These are phyloP conservation scores for Fusarium brevicatenulatum DNA, from an alignment of 2,329 filamentous ascomycete species.

Conservation along the genomic window DNA sequence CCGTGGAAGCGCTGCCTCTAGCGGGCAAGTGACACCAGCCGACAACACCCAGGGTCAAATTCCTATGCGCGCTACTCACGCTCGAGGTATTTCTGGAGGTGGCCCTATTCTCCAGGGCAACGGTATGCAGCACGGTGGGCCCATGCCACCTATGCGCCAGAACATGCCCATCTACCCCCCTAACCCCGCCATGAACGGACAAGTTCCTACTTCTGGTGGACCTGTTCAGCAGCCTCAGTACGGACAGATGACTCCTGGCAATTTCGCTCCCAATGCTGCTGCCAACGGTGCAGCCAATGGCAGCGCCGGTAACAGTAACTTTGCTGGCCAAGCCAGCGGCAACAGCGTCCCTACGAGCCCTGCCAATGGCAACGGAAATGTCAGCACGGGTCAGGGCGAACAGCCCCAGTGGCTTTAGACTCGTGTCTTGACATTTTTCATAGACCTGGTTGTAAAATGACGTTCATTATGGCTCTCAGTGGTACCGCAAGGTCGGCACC, in stretches of 20 bases:
- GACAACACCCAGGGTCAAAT: slow-evolving; percentile 66
- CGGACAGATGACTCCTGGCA: slow-evolving; percentile 42
- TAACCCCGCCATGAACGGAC: slow-evolving; percentile 46
- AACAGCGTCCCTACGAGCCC: slow-evolving; percentile 12
- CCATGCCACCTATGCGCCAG: slow-evolving; percentile 45
- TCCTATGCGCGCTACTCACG: slow-evolving; percentile 56
- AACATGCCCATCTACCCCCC: slow-evolving; percentile 50
- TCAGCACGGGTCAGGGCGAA: slow-evolving; percentile 42
- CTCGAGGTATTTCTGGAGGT: slow-evolving; percentile 56
- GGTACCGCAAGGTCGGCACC: slow-evolving; percentile 50
- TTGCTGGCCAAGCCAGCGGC: slow-evolving; percentile 29
- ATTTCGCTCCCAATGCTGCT: slow-evolving; percentile 28
- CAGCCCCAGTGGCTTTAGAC: slow-evolving; percentile 55
- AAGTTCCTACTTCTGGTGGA: slow-evolving; percentile 42
- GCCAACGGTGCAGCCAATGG: slow-evolving; percentile 4
- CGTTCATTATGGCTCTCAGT: slow-evolving; percentile 39
- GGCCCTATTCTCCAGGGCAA: slow-evolving; percentile 50
- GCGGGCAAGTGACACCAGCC: slow-evolving; percentile 62
- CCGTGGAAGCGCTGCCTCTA: slow-evolving; percentile 55
- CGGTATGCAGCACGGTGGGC: slow-evolving; percentile 39
- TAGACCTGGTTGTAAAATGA: slow-evolving; percentile 50
- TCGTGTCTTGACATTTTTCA: slow-evolving; percentile 35
- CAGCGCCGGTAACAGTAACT: slow-evolving; percentile 11
- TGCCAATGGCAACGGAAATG: slow-evolving; percentile 25
- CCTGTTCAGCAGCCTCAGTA: slow-evolving; percentile 46